Base-by-base conservation (phyloP, 208 protist species). In the Entamoeba moshkovskii region DNA sequence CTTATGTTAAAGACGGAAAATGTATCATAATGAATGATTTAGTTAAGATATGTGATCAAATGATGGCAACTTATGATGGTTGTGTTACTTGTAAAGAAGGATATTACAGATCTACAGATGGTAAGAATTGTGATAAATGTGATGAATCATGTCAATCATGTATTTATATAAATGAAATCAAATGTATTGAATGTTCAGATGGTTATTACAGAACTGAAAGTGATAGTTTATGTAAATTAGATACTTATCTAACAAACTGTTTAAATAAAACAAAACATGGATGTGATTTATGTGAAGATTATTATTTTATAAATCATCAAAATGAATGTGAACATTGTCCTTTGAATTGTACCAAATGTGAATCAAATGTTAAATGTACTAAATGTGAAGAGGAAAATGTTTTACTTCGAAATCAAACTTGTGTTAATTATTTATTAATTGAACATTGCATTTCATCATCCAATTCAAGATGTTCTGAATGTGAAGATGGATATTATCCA, bases 191-290 rank as follows among this genome's bases (percentile, higher is more conserved):
- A 42, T 85, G 59, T 85, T 8, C 22, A 13, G 59, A 85, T 33
- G 33, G 25, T 85, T 85, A 85, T 85, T 85, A 33, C 25, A 85
- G 59, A 85, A 33, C 13, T 42, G 29, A 8, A 5, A 2, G 11
- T 85, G 33, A 85, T 33, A 1, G 16, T 33, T 42, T 22, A 85
- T 85, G 59, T 13, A 0, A 33, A 33, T 22, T 22, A 33, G 8
- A 42, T 33, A 38, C 0, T 42, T 8, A 85, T 33, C 13, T 38
- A 33, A 42, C 13, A 13, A 85, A 85, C n/a, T 85, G 59, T 85
- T 85, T 85, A 11, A 85, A 85, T 85, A 85, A 85, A 85, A 85
- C 59, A 85, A 85, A 85, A 38, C 22, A 85, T 85, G 59, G 59
- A 0, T 85, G 59, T 85, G 59, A 42, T 13, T 33, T 38, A 33